A percentile compares a stretch with the other conserved stretches of the same genome.
Conservation (phyloP, 2,329 filamentous ascomycete genomes). For the Botrytis paeoniae region DNA sequence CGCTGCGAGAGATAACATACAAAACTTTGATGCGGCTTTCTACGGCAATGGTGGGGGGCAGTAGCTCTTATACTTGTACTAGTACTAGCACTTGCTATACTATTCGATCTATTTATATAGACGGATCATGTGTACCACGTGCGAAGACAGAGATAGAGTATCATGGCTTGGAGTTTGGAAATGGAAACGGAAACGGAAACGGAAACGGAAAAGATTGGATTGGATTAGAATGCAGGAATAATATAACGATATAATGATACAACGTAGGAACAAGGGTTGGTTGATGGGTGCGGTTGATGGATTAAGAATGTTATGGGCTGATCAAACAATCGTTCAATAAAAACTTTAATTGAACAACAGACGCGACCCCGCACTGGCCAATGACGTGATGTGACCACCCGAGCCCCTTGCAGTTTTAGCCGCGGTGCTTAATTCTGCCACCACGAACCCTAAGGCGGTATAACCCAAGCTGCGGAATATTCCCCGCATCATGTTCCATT, state of each 20-base stretch:
- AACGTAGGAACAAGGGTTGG: not conserved
- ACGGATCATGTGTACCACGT: not conserved
- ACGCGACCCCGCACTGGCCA: not conserved
- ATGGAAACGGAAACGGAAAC: not conserved
- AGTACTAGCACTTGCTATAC: not conserved
- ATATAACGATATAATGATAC: not conserved
- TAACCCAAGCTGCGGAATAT: not conserved
- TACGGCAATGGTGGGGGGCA: accelerated
- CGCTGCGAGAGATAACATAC: not conserved
- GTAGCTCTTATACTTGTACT: not conserved
- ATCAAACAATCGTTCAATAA: not conserved
- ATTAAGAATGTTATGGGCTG: not conserved
- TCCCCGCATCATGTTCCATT: not conserved
- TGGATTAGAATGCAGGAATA: too few species aligned
- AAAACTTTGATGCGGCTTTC: not conserved
- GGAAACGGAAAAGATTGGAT: too few species aligned
- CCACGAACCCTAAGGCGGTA: not conserved
- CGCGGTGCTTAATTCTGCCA: not conserved
- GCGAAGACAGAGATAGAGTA: not conserved
- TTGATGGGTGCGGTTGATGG: not conserved
- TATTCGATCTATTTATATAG: too few species aligned
- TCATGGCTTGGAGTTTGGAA: not conserved
- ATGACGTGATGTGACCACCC: not conserved
- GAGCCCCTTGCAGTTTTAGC: not conserved
- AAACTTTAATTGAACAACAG: not conserved